Conservation (phyloP, 495 filamentous ascomycete genomes). For the Wilcoxina mikolae region DNA sequence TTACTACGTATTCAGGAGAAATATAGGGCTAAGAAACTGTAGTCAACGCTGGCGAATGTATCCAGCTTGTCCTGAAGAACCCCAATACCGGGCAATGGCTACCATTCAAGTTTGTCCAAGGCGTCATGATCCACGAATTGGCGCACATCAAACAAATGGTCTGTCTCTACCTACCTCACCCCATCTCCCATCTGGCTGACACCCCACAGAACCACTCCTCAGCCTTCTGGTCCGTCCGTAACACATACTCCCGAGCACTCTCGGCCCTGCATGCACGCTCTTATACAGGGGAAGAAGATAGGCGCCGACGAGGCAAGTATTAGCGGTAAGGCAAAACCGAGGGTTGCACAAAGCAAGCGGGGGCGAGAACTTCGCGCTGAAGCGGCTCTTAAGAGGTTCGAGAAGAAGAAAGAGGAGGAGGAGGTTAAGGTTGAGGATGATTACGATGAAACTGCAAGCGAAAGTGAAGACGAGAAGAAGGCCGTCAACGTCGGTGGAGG, state of each 20-base stretch:
- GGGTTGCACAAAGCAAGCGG: slow-evolving; percentile 52
- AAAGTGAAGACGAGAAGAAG: background rate
- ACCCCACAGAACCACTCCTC: slow-evolving; percentile 45
- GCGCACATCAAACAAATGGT: slow-evolving; percentile 70
- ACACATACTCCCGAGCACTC: slow-evolving; percentile 51
- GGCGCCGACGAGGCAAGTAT: slow-evolving; percentile 51
- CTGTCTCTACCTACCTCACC: background rate
- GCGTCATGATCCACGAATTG: slow-evolving; percentile 51
- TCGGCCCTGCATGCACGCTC: slow-evolving; percentile 44
- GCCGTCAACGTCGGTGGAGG: slow-evolving; percentile 43
- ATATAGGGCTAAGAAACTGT: background rate
- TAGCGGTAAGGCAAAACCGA: slow-evolving; percentile 57
- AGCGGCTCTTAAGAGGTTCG: slow-evolving; percentile 61
- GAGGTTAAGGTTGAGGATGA: slow-evolving; percentile 17
- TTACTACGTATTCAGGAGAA: background rate
- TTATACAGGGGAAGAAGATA: slow-evolving; percentile 51
- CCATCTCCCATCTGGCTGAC: background rate
- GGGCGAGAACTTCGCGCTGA: slow-evolving; percentile 62
- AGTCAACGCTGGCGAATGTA: slow-evolving; percentile 67
- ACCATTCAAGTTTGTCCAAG: slow-evolving; percentile 59
- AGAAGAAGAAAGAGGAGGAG: slow-evolving; percentile 31
- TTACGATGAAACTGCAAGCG: slow-evolving; percentile 22
- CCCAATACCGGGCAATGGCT: slow-evolving; percentile 50
- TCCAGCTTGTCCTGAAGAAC: slow-evolving; percentile 61
- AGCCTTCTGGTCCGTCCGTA: slow-evolving; percentile 58